phyloP scores from a whole-genome alignment of 306 rosid species.

The Mucuna pruriens region DNA sequence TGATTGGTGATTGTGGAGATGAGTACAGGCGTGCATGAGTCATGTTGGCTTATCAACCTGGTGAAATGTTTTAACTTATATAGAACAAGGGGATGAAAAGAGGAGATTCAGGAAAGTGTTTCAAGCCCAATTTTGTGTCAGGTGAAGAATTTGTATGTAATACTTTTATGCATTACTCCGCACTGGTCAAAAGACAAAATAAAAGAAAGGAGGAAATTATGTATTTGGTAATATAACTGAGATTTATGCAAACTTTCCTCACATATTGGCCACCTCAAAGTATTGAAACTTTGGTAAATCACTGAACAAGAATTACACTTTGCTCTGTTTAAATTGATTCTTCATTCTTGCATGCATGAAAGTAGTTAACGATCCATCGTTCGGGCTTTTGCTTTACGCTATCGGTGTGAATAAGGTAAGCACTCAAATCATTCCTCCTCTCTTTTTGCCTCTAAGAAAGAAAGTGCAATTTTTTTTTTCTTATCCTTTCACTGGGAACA shows the following conservation, averaged over 20 bases:
- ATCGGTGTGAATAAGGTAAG: no score
- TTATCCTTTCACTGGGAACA: no score
- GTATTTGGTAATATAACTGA: background rate
- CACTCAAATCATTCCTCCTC: no score
- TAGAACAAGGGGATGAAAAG: constrained; percentile 13
- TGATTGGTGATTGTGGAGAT: constrained; percentile 97
- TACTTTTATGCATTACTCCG: constrained; percentile 12
- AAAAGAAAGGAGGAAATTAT: background rate
- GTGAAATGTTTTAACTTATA: background rate
- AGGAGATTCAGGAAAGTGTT: background rate
- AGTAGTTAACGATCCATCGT: background rate
- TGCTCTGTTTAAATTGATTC: background rate
- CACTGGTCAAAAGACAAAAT: background rate
- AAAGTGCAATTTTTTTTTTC: no score
- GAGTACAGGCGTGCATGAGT: constrained; percentile 83
- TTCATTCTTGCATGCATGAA: background rate
- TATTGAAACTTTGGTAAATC: background rate
- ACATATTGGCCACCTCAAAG: background rate
- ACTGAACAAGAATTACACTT: background rate
- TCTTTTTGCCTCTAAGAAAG: no score
- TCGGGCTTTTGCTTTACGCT: no score
- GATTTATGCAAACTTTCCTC: background rate
- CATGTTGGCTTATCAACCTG: constrained; percentile 13
- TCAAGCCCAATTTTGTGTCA: constrained; percentile 23
- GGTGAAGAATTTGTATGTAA: constrained; percentile 20